These are phyloP conservation scores for Beauveria brongniartii DNA, from an alignment of 2,329 filamentous ascomycete species.

Conservation along the genomic window DNA sequence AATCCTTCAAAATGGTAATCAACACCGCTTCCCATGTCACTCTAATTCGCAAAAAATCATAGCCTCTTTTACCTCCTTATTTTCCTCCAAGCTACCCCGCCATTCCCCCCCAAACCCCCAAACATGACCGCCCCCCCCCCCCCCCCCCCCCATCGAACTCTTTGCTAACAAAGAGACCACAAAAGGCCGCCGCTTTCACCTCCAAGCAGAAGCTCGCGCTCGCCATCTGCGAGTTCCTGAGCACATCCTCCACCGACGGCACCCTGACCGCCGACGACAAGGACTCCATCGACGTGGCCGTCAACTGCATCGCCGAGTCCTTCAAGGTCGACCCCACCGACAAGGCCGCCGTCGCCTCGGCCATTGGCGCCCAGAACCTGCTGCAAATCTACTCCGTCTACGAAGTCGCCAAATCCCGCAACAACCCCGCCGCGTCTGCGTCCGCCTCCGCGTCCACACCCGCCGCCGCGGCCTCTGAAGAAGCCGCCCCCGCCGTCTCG, in stretches of 20 bases:
- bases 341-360: constrained; percentile 61
- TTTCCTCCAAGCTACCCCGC: neutral
- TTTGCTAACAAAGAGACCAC: neutral
- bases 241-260: constrained; percentile 75
- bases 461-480: constrained; percentile 32
- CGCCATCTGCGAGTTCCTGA: constrained; percentile 93
- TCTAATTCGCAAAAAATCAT: too few species aligned
- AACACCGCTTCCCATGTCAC: neutral
- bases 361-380: constrained; percentile 79
- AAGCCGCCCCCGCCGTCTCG: constrained; percentile 29
- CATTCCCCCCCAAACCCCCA: neutral
- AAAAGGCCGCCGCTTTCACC: constrained; percentile 28
- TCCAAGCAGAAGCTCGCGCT: constrained; percentile 84
- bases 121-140: neutral
- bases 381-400: constrained; percentile 91
- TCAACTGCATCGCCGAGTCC: constrained; percentile 87
- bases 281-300: constrained; percentile 88
- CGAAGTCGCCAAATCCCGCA: constrained; percentile 73
- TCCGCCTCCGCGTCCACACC: constrained; percentile 30
- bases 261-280: constrained; percentile 81
- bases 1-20: neutral
- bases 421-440: constrained; percentile 29
- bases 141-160: neutral
- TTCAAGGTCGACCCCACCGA: constrained; percentile 91
- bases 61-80: too few species aligned